phyloP scores from a whole-genome alignment of 1,284 basidiomycete genomes.

The Phlebopus sp. region DNA sequence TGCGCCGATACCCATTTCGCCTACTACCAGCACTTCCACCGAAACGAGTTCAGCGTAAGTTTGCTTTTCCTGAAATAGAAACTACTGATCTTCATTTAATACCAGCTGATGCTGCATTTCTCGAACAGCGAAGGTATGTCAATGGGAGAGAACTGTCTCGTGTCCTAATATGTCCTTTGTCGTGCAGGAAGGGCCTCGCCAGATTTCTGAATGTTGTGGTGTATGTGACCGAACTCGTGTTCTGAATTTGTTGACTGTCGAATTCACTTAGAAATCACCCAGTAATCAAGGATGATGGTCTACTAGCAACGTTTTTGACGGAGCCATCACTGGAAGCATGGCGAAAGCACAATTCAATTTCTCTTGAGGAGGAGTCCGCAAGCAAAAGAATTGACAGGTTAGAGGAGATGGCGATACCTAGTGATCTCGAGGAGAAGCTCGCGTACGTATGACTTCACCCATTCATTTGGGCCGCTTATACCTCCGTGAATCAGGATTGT shows the following conservation, averaged over 20 bases:
- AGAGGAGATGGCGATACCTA: conserved; percentile 90
- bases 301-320: conserved; percentile 78
- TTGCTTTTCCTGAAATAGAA: conserved; percentile 6
- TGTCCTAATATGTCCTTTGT: not conserved
- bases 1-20: conserved; percentile 84
- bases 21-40: conserved; percentile 87
- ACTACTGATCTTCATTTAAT: conserved; percentile 4
- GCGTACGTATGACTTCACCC: conserved; percentile 43
- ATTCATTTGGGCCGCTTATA: conserved; percentile 1
- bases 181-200: conserved; percentile 72
- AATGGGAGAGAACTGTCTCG: not conserved
- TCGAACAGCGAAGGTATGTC: conserved; percentile 79
- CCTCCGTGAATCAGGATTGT: conserved; percentile 50
- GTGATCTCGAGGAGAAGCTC: conserved; percentile 87
- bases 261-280: conserved; percentile 74
- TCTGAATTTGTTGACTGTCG: not conserved
- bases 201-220: conserved; percentile 79
- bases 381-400: conserved; percentile 78
- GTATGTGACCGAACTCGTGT: conserved; percentile 38
- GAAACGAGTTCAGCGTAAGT: conserved; percentile 84
- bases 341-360: conserved; percentile 71
- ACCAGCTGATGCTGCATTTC: conserved; percentile 79
- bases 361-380: conserved; percentile 83
- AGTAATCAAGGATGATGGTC: conserved; percentile 80
- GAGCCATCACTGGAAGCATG: conserved; percentile 82